Evolutionary conservation across 176 grass and related monocot genomes (phyloP), one percentile per base, ranked within the genome.

Genomic region (Pharus latifolius): DNA sequence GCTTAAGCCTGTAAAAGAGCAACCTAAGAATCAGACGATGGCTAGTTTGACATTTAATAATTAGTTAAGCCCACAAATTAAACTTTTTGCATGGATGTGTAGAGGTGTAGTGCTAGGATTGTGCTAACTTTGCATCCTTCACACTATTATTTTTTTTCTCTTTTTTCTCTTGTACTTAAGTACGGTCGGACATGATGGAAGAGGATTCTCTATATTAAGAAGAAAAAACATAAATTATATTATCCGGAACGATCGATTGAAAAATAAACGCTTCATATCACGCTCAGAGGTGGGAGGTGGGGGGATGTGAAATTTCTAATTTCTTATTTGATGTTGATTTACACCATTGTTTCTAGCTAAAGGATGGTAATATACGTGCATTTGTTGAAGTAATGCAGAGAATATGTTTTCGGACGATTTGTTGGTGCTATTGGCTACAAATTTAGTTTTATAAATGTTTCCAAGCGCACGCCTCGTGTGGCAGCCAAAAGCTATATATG

Each of bases 401-500:
- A n/a, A 35, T 12, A 17, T 25, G 31, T 29, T 0, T 41, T 19
- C 7, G 20, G 23, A 38, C 42, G 58, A 42, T 65, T 43, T 55
- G 60, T 65, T 44, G 37, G 73, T 53, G 47, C 1, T 33, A 51
- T 64, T 62, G 27, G 18, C 46, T 26, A 47, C 67, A 80, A 78
- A 53, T 43, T 27, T 14, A 27, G 33, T 16, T 52, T 63, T 42
- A 37, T 30, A 54, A 25, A 83, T 65, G 67, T 33, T 56, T 25
- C 49, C 41, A 29, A 72, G 74, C 60, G 51, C 82, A 65, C 25
- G 60, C 74, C 82, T 73, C 67, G 78, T 73, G 74, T 84, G 81
- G 82, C 60, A 84, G 45, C 75, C 82, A 78, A 67, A 83, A 78
- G 67, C 23, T 57, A 30, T 12, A 30, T 42, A 34, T 24, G 46